Evolutionary conservation across 2,329 filamentous ascomycete genomes (phyloP), one percentile per base, ranked within the genome.

Genomic region (Cadophora gregata): DNA sequence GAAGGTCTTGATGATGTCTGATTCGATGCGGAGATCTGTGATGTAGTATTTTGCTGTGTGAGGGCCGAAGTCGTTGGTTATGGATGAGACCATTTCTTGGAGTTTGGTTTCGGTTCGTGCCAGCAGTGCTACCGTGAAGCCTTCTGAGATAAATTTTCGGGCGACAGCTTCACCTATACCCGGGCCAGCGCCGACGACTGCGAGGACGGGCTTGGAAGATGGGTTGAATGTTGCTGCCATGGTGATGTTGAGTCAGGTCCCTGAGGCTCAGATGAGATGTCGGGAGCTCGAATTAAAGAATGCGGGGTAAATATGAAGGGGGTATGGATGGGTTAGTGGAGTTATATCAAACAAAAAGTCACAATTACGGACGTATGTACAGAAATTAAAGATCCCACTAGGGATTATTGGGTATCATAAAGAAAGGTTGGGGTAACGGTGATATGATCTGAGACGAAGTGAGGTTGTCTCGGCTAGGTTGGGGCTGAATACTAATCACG

Each of bases 131-230:
- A 69, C 68, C 31, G 67, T 59, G 45, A 64, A 71, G 19, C 70
- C 70, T 51, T 69, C 69, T 38, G 66, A 25, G 25, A 66, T 53
- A 62, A 71, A 71, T 29, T 66, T 65, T 19, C 70, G 70, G 29
- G 70, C 70, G 10, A 70, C 68, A 12, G 70, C 70, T 64, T 71
- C 70, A 1, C 70, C 68, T 8, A 71, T 71, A 4, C 70, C 68
- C 10, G 70, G 70, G 1, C 70, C 70, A 7, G 70, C 70, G 21
- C 70, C 70, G 19, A 70, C 70, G 53, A 71, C 63, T 14, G 70
- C 70, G 29, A 71, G 58, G 63, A 71, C 70, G 1, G 68, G 69
- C 25, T 63, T 70, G 21, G 63, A 64, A 42, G 59, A 19, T 4
- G 59, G 33, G 33, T 71, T 71, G 24, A 65, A 55, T 10, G 70